Percentiles rank a stretch among this genome's conserved stretches.
phyloP scores from a whole-genome alignment of 1,284 basidiomycete genomes.

The Malassezia yamatoensis region DNA sequence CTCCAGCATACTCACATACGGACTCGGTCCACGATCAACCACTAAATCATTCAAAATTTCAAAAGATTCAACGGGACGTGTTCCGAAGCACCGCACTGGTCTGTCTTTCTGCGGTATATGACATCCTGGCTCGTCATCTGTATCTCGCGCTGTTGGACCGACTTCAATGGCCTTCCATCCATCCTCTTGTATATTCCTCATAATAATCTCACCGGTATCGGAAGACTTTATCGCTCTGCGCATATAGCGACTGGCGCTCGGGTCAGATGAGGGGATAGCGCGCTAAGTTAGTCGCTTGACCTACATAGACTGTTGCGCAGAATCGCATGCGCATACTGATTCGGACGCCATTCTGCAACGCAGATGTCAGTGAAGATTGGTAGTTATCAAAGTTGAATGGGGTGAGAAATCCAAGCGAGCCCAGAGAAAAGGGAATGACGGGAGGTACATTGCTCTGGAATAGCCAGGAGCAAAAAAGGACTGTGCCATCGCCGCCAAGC shows the following conservation, averaged over 20 bases:
- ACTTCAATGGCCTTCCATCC: conserved; percentile 45
- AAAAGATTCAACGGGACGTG: conserved; percentile 86
- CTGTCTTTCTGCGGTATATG: conserved; percentile 60
- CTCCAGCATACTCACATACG: conserved; percentile 90
- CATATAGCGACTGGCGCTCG: conserved; percentile 19
- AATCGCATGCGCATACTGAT: conserved; percentile 98
- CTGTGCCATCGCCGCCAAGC: conserved; percentile 89
- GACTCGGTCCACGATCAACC: conserved; percentile 93
- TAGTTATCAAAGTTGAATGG: conserved; percentile 92
- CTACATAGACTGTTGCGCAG: conserved; percentile 81
- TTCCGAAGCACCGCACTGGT: conserved; percentile 96
- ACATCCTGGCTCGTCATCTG: neutral
- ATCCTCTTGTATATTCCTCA: conserved; percentile 35
- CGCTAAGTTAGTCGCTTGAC: conserved; percentile 32
- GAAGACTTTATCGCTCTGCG: conserved; percentile 37
- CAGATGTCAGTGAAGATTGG: conserved; percentile 74
- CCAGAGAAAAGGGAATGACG: conserved; percentile 92
- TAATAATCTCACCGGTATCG: conserved; percentile 43
- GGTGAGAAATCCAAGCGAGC: conserved; percentile 93
- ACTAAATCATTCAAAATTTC: conserved; percentile 97
- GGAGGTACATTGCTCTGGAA: conserved; percentile 97
- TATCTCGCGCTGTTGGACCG: neutral
- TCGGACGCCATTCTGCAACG: conserved; percentile 82
- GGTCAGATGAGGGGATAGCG: conserved; percentile 7
- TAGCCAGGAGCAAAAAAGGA: conserved; percentile 97